Evolutionary conservation across 2,329 filamentous ascomycete genomes (phyloP).

Genomic region (Aspergillus sp.): DNA sequence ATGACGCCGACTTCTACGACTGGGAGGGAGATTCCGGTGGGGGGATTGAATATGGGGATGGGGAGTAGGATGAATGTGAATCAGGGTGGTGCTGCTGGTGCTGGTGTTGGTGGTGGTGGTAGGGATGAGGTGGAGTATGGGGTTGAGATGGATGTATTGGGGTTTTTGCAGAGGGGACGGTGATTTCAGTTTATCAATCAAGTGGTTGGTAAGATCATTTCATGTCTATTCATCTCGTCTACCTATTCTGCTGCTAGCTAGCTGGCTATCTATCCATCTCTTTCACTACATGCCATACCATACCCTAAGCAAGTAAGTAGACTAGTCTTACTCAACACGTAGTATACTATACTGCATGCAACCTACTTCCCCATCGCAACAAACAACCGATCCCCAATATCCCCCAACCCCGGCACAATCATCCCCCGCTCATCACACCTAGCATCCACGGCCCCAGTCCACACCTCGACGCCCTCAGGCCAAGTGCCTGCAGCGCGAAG

Average conservation of each 20-base stretch:
- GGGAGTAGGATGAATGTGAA: background rate
- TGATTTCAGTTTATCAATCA: background rate
- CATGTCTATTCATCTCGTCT: background rate
- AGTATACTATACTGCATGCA: too few species aligned
- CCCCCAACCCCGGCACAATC: slow-evolving; percentile 86
- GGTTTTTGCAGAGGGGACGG: background rate
- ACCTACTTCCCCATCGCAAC: slow-evolving; percentile 78
- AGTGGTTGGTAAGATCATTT: background rate
- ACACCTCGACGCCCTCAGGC: slow-evolving; percentile 64
- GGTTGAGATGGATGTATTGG: slow-evolving; percentile 12
- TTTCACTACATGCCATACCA: too few species aligned
- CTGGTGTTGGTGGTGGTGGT: background rate
- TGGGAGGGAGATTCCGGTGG: too few species aligned
- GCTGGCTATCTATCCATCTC: background rate
- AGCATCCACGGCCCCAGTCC: slow-evolving; percentile 77
- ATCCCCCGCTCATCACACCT: slow-evolving; percentile 75
- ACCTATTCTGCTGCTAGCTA: background rate
- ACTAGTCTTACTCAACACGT: too few species aligned
- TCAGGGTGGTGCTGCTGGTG: background rate
- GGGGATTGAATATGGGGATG: background rate
- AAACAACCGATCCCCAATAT: slow-evolving; percentile 88
- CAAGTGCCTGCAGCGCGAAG: slow-evolving; percentile 72
- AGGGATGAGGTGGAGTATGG: background rate
- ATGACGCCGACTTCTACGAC: background rate
- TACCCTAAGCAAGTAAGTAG: too few species aligned